A percentile compares a stretch with the other conserved stretches of the same genome.
Evolutionary conservation across 78 protist species (phyloP).

Genomic region (Pigoraptor vietnamica): DNA sequence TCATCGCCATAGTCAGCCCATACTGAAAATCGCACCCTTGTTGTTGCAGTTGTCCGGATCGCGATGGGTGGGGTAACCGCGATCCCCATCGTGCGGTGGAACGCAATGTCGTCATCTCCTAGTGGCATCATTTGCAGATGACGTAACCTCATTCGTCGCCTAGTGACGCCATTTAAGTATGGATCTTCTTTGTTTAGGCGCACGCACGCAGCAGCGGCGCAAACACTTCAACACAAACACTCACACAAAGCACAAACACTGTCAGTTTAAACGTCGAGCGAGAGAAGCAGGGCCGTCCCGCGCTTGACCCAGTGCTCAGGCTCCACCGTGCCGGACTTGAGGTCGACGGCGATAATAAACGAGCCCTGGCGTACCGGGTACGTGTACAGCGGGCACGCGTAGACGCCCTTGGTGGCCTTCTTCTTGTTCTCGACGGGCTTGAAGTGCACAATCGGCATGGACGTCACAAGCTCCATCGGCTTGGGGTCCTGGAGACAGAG

Average conservation of each 20-base stretch:
- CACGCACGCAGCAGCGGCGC: too few species aligned
- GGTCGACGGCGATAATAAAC: slow-evolving; percentile 62
- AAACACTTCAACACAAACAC: not conserved
- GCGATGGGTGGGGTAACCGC: too few species aligned
- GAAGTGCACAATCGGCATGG: slow-evolving; percentile 80
- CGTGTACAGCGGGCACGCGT: slow-evolving; percentile 66
- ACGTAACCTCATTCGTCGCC: too few species aligned
- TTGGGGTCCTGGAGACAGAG: slow-evolving; percentile 60
- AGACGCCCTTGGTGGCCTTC: slow-evolving; percentile 38
- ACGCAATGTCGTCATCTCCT: too few species aligned
- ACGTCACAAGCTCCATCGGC: slow-evolving; percentile 68
- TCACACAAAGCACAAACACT: not conserved
- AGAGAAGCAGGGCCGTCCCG: slow-evolving; percentile 58
- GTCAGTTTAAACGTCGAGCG: not conserved
- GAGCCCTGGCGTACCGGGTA: slow-evolving; percentile 75
- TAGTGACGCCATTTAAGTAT: too few species aligned
- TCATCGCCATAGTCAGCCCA: too few species aligned
- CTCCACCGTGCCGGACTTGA: slow-evolving; percentile 17
- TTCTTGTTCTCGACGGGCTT: slow-evolving; percentile 58
- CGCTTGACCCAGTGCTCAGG: slow-evolving; percentile 79
- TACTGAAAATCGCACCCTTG: too few species aligned
- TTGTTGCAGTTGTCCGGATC: too few species aligned
- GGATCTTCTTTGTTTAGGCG: too few species aligned
- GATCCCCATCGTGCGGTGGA: too few species aligned
- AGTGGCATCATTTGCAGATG: too few species aligned